phyloP scores from a whole-genome alignment of 163 green algal genomes.

The Scenedesmus sp. region DNA sequence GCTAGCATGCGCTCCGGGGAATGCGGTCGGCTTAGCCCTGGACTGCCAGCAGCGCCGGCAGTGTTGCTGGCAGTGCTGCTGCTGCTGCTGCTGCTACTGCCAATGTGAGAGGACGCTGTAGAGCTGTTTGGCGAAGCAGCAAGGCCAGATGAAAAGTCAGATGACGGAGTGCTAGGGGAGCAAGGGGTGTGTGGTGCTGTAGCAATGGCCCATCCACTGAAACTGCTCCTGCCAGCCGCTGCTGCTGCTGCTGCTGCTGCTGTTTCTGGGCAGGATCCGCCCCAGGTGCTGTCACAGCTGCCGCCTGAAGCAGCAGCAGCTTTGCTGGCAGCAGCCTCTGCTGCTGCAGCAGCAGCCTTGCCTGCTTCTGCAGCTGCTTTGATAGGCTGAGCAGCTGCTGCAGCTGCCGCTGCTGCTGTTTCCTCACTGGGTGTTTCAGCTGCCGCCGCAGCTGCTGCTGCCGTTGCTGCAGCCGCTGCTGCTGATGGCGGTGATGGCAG shows the following conservation, averaged over 20 bases:
- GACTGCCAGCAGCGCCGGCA: not conserved
- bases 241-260: slow-evolving; percentile 5
- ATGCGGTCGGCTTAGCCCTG: not conserved
- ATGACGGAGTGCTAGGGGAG: not conserved
- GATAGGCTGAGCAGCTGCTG: not conserved
- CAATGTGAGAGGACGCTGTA: not conserved
- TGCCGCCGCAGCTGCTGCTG: not conserved
- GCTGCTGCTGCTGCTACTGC: not conserved
- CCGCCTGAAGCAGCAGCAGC: not conserved
- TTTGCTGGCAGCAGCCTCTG: not conserved
- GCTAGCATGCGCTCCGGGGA: not conserved
- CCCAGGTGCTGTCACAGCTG: not conserved
- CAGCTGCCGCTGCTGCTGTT: not conserved
- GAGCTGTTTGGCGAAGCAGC: not conserved
- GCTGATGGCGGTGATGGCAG: not conserved
- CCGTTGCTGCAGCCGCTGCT: not conserved
- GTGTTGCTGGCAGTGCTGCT: not conserved
- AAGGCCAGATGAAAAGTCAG: not conserved
- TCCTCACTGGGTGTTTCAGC: not conserved
- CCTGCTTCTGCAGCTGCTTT: not conserved
- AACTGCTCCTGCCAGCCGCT: not conserved
- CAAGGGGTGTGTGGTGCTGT: not conserved
- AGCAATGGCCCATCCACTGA: not conserved
- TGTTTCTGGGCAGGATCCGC: not conserved
- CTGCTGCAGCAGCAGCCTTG: not conserved